A percentile compares a stretch with the other conserved stretches of the same genome.
Evolutionary conservation across 225 moss, liverwort and hornwort genomes (phyloP).

Genomic region (Asterella californica): DNA sequence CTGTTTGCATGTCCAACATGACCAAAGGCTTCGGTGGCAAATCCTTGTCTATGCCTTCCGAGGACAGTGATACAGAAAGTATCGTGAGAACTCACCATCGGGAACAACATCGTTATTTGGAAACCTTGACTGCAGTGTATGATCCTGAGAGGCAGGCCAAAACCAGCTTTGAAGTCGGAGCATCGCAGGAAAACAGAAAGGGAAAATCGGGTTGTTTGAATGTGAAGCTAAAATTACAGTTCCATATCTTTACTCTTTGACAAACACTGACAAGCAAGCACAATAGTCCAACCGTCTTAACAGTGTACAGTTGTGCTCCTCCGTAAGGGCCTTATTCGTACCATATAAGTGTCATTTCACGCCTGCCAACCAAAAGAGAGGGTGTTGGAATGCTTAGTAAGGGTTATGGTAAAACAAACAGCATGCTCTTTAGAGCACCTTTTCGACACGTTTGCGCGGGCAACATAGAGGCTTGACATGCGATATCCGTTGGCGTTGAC

Average conservation of each 20-base stretch:
- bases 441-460: neutral
- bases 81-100: slow-evolving; percentile 50
- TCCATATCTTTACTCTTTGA: too few relatives aligned
- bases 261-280: neutral
- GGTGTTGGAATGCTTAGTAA: neutral
- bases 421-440: neutral
- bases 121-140: slow-evolving; percentile 85
- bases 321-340: neutral
- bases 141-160: slow-evolving; percentile 45
- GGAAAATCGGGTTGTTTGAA: neutral
- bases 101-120: slow-evolving; percentile 91
- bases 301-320: neutral
- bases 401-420: neutral
- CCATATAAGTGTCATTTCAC: slow-evolving; percentile 42
- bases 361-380: slow-evolving; percentile 18
- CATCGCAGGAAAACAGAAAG: neutral
- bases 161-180: too few relatives aligned
- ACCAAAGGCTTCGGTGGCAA: too few relatives aligned
- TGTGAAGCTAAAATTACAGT: neutral
- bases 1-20: too few relatives aligned
- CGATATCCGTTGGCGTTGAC: neutral
- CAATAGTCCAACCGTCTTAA: neutral
- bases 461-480: too few relatives aligned
- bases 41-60: neutral
- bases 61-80: neutral